Conservation (phyloP, 2,329 filamentous ascomycete genomes). For the Cercospora janseana region DNA sequence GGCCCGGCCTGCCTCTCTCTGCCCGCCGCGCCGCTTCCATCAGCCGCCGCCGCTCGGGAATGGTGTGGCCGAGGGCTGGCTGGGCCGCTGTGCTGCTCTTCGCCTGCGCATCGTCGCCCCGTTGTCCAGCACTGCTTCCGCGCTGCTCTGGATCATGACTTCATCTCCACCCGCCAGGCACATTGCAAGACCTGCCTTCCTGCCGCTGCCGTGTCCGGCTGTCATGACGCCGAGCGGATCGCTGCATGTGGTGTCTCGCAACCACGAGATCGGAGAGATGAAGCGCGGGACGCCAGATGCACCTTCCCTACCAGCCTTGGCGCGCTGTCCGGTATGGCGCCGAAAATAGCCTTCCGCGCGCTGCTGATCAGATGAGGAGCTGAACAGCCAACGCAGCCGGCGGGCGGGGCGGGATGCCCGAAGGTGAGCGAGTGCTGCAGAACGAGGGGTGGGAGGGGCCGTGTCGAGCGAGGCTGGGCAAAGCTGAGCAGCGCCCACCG, state of each 20-base stretch:
- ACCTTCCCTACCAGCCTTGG: constrained; percentile 4
- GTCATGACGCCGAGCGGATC: neutral
- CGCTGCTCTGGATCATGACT: neutral
- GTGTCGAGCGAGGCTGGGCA: too few relatives aligned
- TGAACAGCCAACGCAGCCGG: too few relatives aligned
- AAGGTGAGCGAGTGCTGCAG: too few relatives aligned
- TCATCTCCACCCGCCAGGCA: neutral
- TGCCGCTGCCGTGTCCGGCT: neutral
- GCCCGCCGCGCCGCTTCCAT: constrained; percentile 1
- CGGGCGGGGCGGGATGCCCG: too few relatives aligned
- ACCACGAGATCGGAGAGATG: neutral
- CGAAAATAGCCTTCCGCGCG: constrained; percentile 2
- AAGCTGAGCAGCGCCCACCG: neutral
- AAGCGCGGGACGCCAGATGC: constrained; percentile 2
- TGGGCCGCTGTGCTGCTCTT: too few relatives aligned
- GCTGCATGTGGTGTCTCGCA: neutral
- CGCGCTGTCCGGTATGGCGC: constrained; percentile 1
- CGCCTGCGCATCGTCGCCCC: too few relatives aligned
- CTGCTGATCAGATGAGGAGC: too few relatives aligned
- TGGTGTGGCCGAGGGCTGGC: neutral
- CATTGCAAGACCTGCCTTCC: neutral
- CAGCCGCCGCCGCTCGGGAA: neutral
- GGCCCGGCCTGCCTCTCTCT: too few relatives aligned
- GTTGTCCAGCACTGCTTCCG: neutral
- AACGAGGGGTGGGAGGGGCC: too few relatives aligned